phyloP scores from a whole-genome alignment of 306 rosid genomes.

The Gastrolobium villosum region DNA sequence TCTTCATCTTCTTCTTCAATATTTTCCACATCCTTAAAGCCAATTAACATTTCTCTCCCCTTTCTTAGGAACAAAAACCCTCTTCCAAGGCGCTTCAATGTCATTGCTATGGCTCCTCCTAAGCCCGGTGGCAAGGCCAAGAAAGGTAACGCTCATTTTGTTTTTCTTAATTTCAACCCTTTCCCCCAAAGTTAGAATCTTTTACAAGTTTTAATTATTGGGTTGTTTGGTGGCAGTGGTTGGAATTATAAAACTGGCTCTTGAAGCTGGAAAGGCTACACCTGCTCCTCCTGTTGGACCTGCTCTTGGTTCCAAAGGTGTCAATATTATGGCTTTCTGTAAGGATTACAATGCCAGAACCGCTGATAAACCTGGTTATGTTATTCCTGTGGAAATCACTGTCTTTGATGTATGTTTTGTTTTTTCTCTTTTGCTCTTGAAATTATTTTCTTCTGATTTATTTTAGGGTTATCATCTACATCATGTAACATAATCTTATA shows the following conservation, averaged over 20 bases:
- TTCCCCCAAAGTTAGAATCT: too few relatives aligned
- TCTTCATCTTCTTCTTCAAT: constrained; percentile 63
- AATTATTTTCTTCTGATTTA: background rate
- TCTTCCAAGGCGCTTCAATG: constrained; percentile 60
- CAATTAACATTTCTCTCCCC: constrained; percentile 39
- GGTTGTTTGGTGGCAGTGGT: constrained; percentile 60
- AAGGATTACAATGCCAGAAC: constrained; percentile 98
- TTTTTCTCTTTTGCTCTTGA: background rate
- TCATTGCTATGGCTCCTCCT: constrained; percentile 96
- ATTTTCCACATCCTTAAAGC: constrained; percentile 57
- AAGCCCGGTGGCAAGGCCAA: constrained; percentile 90
- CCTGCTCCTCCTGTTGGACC: constrained; percentile 99
- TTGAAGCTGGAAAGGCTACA: constrained; percentile 99
- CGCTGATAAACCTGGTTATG: constrained; percentile 93
- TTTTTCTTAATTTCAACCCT: background rate
- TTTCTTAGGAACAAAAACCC: constrained; percentile 38
- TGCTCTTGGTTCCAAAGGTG: constrained; percentile 98
- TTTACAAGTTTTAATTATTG: background rate
- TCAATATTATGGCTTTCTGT: constrained; percentile 96
- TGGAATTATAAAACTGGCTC: constrained; percentile 91
- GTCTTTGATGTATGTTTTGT: constrained; percentile 83
- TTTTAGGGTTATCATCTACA: too few relatives aligned
- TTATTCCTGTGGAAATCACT: constrained; percentile 97
- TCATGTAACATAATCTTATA: too few relatives aligned
- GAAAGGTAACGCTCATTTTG: constrained; percentile 75